Percentiles rank a stretch among this genome's conserved stretches.
phyloP scores from a whole-genome alignment of 345 rosid species.

The Eucalyptus virginea region DNA sequence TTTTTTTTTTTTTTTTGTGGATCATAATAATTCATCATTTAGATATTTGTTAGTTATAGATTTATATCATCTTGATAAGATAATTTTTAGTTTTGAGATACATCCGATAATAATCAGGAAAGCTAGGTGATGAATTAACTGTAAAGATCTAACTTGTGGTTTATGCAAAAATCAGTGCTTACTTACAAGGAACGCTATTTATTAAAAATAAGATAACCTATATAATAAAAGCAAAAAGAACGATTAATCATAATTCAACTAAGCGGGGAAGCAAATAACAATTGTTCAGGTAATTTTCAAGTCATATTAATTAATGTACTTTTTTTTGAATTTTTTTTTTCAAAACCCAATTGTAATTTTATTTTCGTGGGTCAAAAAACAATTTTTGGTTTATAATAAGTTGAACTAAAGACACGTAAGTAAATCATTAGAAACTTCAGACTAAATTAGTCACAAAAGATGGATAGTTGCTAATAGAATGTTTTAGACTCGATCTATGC shows the following conservation, averaged over 20 bases:
- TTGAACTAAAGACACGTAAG: neutral
- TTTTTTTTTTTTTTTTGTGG: neutral
- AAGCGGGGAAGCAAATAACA: neutral
- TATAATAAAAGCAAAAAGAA: neutral
- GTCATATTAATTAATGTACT: neutral
- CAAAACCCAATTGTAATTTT: neutral
- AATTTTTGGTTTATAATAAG: neutral
- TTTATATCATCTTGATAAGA: neutral
- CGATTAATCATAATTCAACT: neutral
- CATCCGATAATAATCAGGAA: neutral
- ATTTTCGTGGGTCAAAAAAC: neutral
- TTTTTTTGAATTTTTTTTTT: neutral
- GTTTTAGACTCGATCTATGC: neutral
- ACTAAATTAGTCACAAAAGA: neutral
- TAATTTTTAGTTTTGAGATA: neutral
- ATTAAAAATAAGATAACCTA: neutral
- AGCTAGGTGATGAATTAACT: neutral
- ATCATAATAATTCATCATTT: neutral
- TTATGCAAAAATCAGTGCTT: neutral
- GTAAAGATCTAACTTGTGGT: neutral
- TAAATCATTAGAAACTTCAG: neutral
- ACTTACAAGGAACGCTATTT: neutral
- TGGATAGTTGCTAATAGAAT: neutral
- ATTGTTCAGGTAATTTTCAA: neutral
- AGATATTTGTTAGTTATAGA: neutral